Base-by-base conservation (phyloP, 495 filamentous ascomycete species). In the Chaetomium cochliodes region DNA sequence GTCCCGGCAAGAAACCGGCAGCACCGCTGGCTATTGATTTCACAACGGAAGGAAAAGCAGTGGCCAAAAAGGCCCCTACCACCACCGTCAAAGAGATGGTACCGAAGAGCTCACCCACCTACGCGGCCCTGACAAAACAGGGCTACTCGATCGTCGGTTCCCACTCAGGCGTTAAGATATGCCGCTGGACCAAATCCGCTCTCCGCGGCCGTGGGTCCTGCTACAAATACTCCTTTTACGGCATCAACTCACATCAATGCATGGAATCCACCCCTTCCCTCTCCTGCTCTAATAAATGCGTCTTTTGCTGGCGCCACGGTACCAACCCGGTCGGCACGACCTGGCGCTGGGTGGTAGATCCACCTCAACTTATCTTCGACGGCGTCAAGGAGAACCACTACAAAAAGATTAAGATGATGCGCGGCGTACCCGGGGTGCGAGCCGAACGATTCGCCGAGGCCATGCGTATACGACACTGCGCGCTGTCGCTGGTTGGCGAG, bases 251-350 rank as follows among this genome's bases (percentile, higher is more conserved):
- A 2, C 93, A 98, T 69, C 87, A 94, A 49, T 98, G 93, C 79
- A 98, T 98, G 93, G 93, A 98, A 77, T 91, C 92, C 5, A 98
- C 93, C 0, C 93, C 93, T 0, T 96, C 92, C 1, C 85, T 98
- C 20, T 96, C 91, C 18, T 98, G 93, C 82, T 92, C 89, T 69
- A 98, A 98, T 76, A 98, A 98, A 74, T 98, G 93, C 77, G 90
- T 98, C 72, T 98, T 98, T 79, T 98, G 93, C 82, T 98, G 93
- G 93, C 88, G 93, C 15, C 93, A 97, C 72, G 93, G 93, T 50
- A 98, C 93, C 0, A 98, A 98, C 75, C 93, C 93, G 0, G 93
- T 98, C 18, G 92, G 93, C 30, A 98, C 93, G 3, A 93, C 87
- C 6, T 98, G 93, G 93, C 87, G 93, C 53, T 98, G 93, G 93